Evolutionary conservation across 106 monocot genomes (phyloP).

Genomic region (Allium cepa): DNA sequence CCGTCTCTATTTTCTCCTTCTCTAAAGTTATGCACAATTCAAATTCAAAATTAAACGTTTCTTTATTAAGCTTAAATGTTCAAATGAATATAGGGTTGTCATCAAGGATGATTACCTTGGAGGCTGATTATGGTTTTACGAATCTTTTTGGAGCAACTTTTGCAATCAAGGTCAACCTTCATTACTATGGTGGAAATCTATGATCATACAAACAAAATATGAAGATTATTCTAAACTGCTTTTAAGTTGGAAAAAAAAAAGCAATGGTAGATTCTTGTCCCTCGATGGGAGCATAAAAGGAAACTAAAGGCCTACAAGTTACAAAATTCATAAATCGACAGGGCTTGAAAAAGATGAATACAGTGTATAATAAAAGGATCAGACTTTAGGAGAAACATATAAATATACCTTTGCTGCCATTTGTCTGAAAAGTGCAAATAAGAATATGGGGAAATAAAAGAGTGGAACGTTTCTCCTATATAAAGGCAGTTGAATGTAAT

Average conservation of each 20-base stretch:
- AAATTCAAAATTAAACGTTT: background rate
- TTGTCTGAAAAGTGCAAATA: background rate
- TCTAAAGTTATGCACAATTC: slow-evolving; percentile 11
- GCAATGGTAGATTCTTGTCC: background rate
- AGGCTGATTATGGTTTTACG: slow-evolving; percentile 20
- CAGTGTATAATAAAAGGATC: background rate
- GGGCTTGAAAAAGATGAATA: background rate
- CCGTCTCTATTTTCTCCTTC: slow-evolving; percentile 23
- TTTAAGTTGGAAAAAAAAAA: no score
- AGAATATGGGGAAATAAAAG: no score
- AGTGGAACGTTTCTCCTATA: no score
- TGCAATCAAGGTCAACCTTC: slow-evolving; percentile 23
- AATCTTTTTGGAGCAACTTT: slow-evolving; percentile 20
- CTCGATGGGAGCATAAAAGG: background rate
- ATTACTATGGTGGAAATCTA: slow-evolving; percentile 10
- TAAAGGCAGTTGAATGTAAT: no score
- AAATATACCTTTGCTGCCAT: background rate
- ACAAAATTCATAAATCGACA: background rate
- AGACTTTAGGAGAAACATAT: background rate
- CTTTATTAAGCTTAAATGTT: background rate
- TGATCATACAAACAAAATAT: background rate
- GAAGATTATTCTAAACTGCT: background rate
- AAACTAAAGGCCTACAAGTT: background rate
- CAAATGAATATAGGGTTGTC: background rate
- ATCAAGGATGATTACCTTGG: slow-evolving; percentile 5